A percentile compares a stretch with the other conserved stretches of the same genome.
Evolutionary conservation across 1,284 basidiomycete genomes (phyloP).

Genomic region (Moniliophthora roreri): DNA sequence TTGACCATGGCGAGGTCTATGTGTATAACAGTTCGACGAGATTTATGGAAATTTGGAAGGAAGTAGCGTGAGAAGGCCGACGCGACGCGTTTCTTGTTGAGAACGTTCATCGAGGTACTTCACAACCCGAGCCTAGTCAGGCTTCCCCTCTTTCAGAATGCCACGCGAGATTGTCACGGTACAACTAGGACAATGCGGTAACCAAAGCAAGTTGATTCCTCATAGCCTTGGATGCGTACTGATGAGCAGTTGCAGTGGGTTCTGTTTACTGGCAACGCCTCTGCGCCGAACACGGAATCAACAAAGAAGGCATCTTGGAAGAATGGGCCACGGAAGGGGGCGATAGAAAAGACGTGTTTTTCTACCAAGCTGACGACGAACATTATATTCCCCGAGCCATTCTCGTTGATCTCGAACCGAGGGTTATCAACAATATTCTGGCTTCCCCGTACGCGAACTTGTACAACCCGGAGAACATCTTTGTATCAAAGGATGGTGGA

Average conservation of each 20-base stretch:
- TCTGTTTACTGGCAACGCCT: conserved; percentile 95
- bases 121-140: background rate
- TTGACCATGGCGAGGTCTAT: too few relatives aligned
- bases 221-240: conserved; percentile 3
- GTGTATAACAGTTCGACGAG: too few relatives aligned
- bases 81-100: too few relatives aligned
- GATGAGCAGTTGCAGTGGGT: conserved; percentile 57
- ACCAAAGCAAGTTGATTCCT: conserved; percentile 74
- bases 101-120: too few relatives aligned
- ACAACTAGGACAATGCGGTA: conserved; percentile 94
- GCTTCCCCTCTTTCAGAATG: conserved; percentile 40
- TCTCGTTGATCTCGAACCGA: conserved; percentile 95
- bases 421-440: conserved; percentile 96
- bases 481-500: conserved; percentile 92
- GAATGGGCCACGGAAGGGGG: conserved; percentile 94
- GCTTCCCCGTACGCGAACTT: conserved; percentile 90
- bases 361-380: conserved; percentile 99
- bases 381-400: conserved; percentile 98
- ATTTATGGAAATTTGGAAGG: too few relatives aligned
- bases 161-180: conserved; percentile 87
- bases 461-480: conserved; percentile 99
- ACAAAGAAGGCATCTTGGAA: conserved; percentile 88
- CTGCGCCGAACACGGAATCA: conserved; percentile 96
- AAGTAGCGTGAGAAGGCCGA: too few relatives aligned
- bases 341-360: conserved; percentile 99